Percentiles rank a stretch among this genome's conserved stretches.
These are phyloP conservation scores for Trichoderma pleuroti DNA, from an alignment of 2,329 filamentous ascomycete species.

Conservation along the genomic window DNA sequence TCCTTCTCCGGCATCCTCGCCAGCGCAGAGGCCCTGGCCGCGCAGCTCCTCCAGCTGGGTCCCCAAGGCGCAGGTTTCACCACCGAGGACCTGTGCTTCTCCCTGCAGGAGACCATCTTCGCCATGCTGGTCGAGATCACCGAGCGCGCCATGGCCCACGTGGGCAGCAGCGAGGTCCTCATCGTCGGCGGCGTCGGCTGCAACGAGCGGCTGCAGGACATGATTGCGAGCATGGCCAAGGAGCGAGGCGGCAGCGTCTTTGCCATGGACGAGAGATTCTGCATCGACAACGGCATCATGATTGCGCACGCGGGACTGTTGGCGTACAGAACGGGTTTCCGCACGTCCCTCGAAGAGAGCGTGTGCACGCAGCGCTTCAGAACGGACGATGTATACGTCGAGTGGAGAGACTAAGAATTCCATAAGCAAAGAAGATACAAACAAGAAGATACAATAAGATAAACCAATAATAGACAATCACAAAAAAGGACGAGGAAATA, in stretches of 20 bases:
- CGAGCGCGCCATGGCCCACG: conserved; percentile 96
- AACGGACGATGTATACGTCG: conserved; percentile 75
- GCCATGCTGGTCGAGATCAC: conserved; percentile 99
- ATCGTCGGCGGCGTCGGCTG: conserved; percentile 95
- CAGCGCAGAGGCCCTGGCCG: conserved; percentile 74
- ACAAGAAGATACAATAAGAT: conserved; percentile 1
- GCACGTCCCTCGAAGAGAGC: conserved; percentile 72
- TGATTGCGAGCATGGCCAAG: conserved; percentile 95
- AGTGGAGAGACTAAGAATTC: conserved; percentile 63
- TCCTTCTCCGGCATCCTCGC: conserved; percentile 92
- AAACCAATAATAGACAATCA: conserved; percentile 1
- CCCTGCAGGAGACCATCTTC: conserved; percentile 89
- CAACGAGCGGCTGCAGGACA: conserved; percentile 90
- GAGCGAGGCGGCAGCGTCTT: conserved; percentile 88
- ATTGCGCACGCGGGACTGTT: conserved; percentile 93
- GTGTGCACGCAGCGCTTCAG: conserved; percentile 81
- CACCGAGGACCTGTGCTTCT: conserved; percentile 85
- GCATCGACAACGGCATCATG: conserved; percentile 99
- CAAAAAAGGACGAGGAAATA: neutral
- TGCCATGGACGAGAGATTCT: conserved; percentile 95
- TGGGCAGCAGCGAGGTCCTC: conserved; percentile 83
- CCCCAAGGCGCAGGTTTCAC: conserved; percentile 60
- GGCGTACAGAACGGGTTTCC: conserved; percentile 77
- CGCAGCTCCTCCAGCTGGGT: conserved; percentile 52
- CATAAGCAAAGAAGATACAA: conserved; percentile 15